These are phyloP conservation scores for Toxoplasma gondii DNA, from an alignment of 169 alveolate species.

Conservation along the genomic window DNA sequence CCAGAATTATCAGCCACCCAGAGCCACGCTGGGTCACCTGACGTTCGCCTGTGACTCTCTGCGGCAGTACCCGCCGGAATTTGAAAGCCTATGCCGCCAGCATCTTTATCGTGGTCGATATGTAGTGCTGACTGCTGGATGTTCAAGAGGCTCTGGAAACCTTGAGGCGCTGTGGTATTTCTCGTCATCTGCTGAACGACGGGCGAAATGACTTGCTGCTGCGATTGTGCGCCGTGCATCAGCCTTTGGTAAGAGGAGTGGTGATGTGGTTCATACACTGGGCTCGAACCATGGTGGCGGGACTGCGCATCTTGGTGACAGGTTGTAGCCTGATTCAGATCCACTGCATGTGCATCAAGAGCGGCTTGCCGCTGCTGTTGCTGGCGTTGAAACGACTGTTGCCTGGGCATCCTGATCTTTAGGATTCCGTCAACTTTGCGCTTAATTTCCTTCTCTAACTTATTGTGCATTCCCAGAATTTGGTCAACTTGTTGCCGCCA, in stretches of 20 bases:
- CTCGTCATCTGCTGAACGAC: background rate
- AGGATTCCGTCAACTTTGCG: constrained; percentile 62
- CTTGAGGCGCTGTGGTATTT: background rate
- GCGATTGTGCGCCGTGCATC: background rate
- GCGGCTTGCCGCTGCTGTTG: background rate
- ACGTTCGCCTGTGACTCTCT: background rate
- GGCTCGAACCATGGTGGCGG: background rate
- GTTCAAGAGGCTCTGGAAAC: background rate
- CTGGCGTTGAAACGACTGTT: constrained; percentile 26
- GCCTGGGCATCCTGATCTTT: constrained; percentile 62
- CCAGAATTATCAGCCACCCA: background rate
- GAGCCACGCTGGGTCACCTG: constrained; percentile 18
- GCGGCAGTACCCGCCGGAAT: background rate
- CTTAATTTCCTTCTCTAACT: constrained; percentile 46
- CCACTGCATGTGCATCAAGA: background rate
- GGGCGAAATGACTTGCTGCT: background rate
- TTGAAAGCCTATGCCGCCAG: background rate
- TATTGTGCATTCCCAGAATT: constrained; percentile 43
- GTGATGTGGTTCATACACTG: background rate
- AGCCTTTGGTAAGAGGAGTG: background rate
- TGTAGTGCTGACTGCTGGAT: background rate
- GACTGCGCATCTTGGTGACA: background rate
- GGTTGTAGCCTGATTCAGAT: background rate
- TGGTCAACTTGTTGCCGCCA: constrained; percentile 64
- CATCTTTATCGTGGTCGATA: background rate